Evolutionary conservation across 106 monocot genomes (phyloP), one percentile per base, ranked within the genome.

Genomic region (Amphibolis antarctica): DNA sequence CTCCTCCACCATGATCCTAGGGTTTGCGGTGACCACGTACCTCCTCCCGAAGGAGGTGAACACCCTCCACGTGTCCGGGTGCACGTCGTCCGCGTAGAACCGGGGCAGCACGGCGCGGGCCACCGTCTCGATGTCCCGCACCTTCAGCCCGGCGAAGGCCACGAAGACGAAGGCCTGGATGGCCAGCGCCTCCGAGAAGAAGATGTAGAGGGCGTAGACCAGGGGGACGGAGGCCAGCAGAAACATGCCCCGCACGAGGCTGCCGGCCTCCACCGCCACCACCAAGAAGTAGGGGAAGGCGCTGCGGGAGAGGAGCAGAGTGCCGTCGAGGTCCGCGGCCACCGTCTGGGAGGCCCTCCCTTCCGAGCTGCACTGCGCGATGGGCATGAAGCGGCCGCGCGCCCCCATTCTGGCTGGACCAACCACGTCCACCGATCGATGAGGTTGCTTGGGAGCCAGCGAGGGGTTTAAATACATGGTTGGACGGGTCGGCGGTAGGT

Each of bases 271-370:
- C 4, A 78, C 18, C 9, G 78, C 78, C 5, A 78, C 64, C 28
- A 78, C 73, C 78, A 78, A 53, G 78, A 62, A 78, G 73, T 78
- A 78, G 24, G 78, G 73, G 63, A 78, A 78, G 5, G 73, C 73
- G 58, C 78, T 74, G 14, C 64, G 55, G 6, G 68, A 73, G 0
- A 69, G 44, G 12, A 78, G 64, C 15, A 78, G 78, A 6, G 67
- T 74, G 25, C 78, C 78, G 36, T 78, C 78, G 5, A 78, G 68
- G 24, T 74, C 72, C 23, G 78, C 78, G 5, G 68, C 71, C 51
- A 74, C 78, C 48, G 73, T 78, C 61, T 78, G 72, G 11, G 62
- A 54, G 3, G 67, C 53, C 62, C 72, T 72, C 31, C 67, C 73
- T 24, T 69, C 69, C 1, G 83, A 51, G 48, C 50, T 73, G 72